Conservation (phyloP, 805 yeast genomes). For the Tanozyma kutaoensis region DNA sequence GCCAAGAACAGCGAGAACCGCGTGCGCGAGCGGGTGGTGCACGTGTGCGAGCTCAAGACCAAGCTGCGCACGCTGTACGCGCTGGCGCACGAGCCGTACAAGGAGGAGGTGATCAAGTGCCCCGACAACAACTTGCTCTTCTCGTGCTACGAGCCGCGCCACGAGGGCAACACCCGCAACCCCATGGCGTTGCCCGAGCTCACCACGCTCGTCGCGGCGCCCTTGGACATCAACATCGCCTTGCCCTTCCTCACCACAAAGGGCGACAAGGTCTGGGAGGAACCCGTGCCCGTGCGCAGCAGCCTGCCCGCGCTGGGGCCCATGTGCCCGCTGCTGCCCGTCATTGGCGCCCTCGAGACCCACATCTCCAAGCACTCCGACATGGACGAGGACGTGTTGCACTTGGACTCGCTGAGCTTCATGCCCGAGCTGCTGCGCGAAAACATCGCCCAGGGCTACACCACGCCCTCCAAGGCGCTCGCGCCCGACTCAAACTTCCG, state of each 20-base stretch:
- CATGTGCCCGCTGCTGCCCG: constrained; percentile 13
- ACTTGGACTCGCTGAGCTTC: constrained; percentile 17
- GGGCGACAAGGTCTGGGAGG: constrained; percentile 17
- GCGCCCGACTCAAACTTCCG: constrained; percentile 55
- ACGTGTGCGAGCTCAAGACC: constrained; percentile 54
- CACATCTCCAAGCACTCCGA: constrained; percentile 10
- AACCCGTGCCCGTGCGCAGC: no score
- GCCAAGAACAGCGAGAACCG: constrained; percentile 1
- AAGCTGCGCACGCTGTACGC: constrained; percentile 21
- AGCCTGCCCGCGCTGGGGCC: background rate
- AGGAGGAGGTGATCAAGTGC: constrained; percentile 47
- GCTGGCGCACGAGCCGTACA: constrained; percentile 30
- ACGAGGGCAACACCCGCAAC: constrained; percentile 3
- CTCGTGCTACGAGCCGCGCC: constrained; percentile 30
- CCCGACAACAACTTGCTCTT: constrained; percentile 49
- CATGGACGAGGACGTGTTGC: constrained; percentile 9
- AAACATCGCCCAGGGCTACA: constrained; percentile 21
- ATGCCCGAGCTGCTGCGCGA: constrained; percentile 17
- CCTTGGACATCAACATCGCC: constrained; percentile 29
- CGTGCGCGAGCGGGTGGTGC: constrained; percentile 35
- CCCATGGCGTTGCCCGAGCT: constrained; percentile 1
- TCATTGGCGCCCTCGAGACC: constrained; percentile 26
- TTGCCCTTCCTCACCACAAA: constrained; percentile 28
- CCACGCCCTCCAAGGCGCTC: constrained; percentile 25
- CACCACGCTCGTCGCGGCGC: constrained; percentile 23